Percentiles rank a stretch among this genome's conserved stretches.
Conservation (phyloP, 208 protist species). For the Porcisia hertigi region DNA sequence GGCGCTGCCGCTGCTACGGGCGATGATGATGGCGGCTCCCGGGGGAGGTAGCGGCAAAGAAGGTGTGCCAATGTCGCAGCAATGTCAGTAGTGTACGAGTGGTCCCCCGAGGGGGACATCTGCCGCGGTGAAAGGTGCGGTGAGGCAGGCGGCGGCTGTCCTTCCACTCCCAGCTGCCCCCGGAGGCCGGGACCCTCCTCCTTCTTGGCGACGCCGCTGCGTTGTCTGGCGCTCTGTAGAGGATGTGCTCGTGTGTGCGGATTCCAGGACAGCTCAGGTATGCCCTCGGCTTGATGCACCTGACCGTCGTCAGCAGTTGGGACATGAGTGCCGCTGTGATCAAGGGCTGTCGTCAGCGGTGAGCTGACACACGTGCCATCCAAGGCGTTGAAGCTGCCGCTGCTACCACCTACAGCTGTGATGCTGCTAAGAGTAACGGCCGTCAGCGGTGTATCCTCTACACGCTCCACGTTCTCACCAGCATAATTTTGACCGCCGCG, state of each 20-base stretch:
- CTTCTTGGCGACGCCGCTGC: background rate
- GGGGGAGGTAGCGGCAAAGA: constrained; percentile 14
- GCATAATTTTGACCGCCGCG: background rate
- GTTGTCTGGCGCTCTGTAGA: background rate
- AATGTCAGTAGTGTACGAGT: background rate
- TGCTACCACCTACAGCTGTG: background rate
- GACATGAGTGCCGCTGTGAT: background rate
- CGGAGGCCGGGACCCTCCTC: background rate
- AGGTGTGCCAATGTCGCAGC: constrained; percentile 5
- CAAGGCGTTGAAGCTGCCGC: background rate
- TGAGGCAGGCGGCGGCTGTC: background rate
- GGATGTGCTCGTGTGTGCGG: background rate
- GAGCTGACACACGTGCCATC: background rate
- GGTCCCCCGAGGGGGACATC: background rate
- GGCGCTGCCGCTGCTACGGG: background rate
- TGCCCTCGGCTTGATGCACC: background rate
- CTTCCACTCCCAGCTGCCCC: background rate
- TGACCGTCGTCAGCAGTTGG: background rate
- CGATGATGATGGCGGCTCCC: background rate
- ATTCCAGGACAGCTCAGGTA: background rate
- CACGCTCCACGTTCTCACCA: background rate
- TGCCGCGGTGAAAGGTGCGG: background rate
- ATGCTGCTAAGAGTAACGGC: constrained; percentile 3
- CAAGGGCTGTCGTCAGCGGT: too few species aligned
- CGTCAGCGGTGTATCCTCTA: background rate